Percentiles rank a stretch among this genome's conserved stretches.
These are phyloP conservation scores for Penicillium sp. DNA, from an alignment of 2,329 filamentous ascomycete genomes.

Conservation along the genomic window DNA sequence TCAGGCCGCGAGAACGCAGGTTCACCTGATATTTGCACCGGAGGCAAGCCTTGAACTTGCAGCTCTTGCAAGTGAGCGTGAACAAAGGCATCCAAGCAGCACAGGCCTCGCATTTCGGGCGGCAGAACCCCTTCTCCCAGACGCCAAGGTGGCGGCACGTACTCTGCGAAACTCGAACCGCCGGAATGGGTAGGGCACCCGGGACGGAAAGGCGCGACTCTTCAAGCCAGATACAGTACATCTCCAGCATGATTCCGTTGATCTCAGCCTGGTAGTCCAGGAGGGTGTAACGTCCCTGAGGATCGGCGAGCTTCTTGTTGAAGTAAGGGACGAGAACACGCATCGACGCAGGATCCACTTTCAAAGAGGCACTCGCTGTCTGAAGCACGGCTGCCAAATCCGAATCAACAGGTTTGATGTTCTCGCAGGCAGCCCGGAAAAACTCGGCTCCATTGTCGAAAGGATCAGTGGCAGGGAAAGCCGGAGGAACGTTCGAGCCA, in stretches of 20 bases:
- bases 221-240: slow-evolving; percentile 28
- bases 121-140: slow-evolving; percentile 28
- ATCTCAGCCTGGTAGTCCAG: slow-evolving; percentile 29
- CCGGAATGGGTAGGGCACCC: slow-evolving; percentile 6
- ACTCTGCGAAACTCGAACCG: not conserved
- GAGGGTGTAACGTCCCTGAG: slow-evolving; percentile 20
- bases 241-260: slow-evolving; percentile 29
- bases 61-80: slow-evolving; percentile 28
- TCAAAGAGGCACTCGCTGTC: not conserved
- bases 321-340: slow-evolving; percentile 26
- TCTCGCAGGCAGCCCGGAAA: not conserved
- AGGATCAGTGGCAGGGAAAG: not conserved
- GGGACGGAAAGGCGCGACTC: slow-evolving; percentile 19
- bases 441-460: not conserved
- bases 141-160: slow-evolving; percentile 27
- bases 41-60: slow-evolving; percentile 29
- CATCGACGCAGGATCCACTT: slow-evolving; percentile 6
- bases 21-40: slow-evolving; percentile 26
- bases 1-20: too few species aligned
- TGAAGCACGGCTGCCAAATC: not conserved
- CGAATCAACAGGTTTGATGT: too few species aligned
- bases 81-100: slow-evolving; percentile 30
- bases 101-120: slow-evolving; percentile 26
- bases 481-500: too few species aligned
- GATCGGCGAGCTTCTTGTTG: slow-evolving; percentile 24